Evolutionary conservation across 2,329 filamentous ascomycete species (phyloP), one percentile per base, ranked within the genome.

Genomic region (Emergomyces pasteurianus): DNA sequence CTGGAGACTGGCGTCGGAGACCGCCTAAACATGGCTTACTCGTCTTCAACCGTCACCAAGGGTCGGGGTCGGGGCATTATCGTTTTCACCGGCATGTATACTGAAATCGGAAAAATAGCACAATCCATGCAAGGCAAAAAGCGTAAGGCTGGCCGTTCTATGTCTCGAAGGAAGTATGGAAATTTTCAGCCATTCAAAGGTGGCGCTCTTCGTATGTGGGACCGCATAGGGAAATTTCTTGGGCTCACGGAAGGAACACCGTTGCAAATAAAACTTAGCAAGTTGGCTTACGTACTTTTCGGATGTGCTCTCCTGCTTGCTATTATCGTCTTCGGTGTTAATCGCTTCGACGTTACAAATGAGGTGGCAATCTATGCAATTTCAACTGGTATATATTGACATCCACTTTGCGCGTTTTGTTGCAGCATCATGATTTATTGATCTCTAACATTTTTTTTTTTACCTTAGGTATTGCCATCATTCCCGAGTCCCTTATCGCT

Each of bases 211-310:
- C 79, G 78, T 21, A 70, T 73, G 34, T 78, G 73, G 64, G 80
- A 83, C 68, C 73, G 74, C 26, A 67, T 81, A 63, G 79, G 80
- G 52, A 77, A 78, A 63, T 82, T 86, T 64, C 74, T 86, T 50
- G 83, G 84, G 58, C 75, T 86, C 60, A 81, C 78, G 56, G 80
- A 88, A 60, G 90, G 90, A 57, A 95, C 91, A 1, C 91, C 91
- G 0, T 79, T 96, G 53, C 90, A 95, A 75, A 86, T 87, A 65
- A 92, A 89, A 69, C 80, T 96, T 58, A 90, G 88, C 76, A 90
- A 92, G 74, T 86, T 96, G 68, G 90, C 91, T 34, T 85, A 94
- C 50, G 71, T 90, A 3, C 82, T 95, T 1, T 95, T 95, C 69
- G 85, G 80, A 54, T 82, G 90, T 58, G 91, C 83, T 6, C 79